Evolutionary conservation across 1,284 basidiomycete species (phyloP), one percentile per base, ranked within the genome.

Genomic region (Heimioporus punctisporus): DNA sequence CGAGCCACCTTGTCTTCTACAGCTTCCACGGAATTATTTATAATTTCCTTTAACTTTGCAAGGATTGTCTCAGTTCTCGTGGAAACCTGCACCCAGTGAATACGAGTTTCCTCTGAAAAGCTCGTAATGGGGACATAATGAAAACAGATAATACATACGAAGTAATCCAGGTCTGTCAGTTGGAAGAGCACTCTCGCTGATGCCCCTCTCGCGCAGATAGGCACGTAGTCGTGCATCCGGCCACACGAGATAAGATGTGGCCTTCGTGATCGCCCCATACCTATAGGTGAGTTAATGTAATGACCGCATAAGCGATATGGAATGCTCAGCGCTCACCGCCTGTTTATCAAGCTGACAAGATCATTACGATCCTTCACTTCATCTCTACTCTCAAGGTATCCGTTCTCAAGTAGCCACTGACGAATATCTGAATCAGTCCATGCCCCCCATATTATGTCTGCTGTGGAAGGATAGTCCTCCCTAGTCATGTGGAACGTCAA

Each of bases 221-320:
- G 90, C 92, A 51, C 93, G 88, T 30, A 96, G 82, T 45, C 93
- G 84, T 5, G 93, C 90, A 64, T 95, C 93, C 17, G 93, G 92
- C 93, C 93, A 96, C n/a, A 82, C 80, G 48, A 95, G 76, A 71
- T 93, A 95, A 2, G 82, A 76, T 5, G 84, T 80, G 9, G 78
- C 74, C 39, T 75, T 75, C 1, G 73, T 64, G 24, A 74, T 72
- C 26, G 65, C 60, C 59, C 60, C 63, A 2, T 52, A 58, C 44
- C 68, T 70, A 39, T 19, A 19, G 19, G 11, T 34, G 6, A 19
- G 12, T 6, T 34, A 15, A 12, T 34, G 12, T 34, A 6, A 34
- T 12, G 2, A n/a, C n/a, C n/a, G n/a, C n/a, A n/a, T n/a, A n/a
- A n/a, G n/a, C n/a, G n/a, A n/a, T n/a, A n/a, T n/a, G n/a, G n/a